These are phyloP conservation scores for Misopates orontium DNA, from an alignment of 257 asterid species.

Conservation along the genomic window DNA sequence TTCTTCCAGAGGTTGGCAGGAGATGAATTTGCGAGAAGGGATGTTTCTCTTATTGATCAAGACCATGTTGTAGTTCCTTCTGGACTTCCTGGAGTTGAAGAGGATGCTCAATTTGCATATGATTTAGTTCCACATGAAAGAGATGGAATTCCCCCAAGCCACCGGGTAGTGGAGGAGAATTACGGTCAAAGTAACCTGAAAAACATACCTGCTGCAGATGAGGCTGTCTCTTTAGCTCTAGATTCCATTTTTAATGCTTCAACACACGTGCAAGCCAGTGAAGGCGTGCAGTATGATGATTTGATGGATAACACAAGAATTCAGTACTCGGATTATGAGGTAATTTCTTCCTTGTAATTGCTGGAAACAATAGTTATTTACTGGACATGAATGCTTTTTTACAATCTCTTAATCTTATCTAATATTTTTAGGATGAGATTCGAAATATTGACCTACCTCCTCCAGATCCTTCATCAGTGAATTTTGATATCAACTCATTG, in stretches of 20 bases:
- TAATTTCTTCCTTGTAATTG: conserved; percentile 26
- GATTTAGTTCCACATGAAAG: conserved; percentile 49
- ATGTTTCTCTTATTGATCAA: conserved; percentile 88
- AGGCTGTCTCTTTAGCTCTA: conserved; percentile 38
- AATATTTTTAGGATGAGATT: conserved; percentile 52
- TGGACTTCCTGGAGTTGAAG: conserved; percentile 58
- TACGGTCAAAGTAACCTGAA: conserved; percentile 42
- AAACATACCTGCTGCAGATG: conserved; percentile 41
- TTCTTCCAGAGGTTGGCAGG: conserved; percentile 90
- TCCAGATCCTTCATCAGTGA: conserved; percentile 57
- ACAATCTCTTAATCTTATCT: conserved; percentile 21
- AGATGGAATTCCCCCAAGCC: conserved; percentile 45
- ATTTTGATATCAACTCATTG: conserved; percentile 68
- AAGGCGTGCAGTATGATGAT: conserved; percentile 48
- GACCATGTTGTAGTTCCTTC: conserved; percentile 67
- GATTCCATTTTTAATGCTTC: conserved; percentile 47
- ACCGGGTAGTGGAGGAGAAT: conserved; percentile 41
- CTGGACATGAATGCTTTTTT: conserved; percentile 3
- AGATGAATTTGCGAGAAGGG: conserved; percentile 73
- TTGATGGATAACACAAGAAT: conserved; percentile 52
- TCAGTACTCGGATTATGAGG: conserved; percentile 69
- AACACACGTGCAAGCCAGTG: conserved; percentile 41
- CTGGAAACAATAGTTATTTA: conserved; percentile 10
- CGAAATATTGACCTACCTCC: conserved; percentile 54
- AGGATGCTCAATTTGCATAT: conserved; percentile 55